phyloP scores from a whole-genome alignment of 2,329 filamentous ascomycete species.

The Colletotrichum phormii region DNA sequence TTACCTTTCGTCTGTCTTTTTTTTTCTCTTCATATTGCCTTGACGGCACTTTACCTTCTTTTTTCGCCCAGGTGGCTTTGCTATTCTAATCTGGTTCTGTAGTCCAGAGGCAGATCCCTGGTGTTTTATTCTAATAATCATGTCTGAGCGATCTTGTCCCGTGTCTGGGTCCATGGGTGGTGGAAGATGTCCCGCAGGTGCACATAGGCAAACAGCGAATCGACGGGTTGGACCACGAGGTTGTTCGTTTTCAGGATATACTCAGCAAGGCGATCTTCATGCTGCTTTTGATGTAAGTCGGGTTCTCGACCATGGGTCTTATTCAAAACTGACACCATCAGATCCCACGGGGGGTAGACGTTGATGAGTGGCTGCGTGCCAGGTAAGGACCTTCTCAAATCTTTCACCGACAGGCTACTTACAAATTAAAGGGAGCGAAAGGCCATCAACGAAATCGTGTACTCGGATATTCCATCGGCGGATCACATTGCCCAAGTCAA shows the following conservation, averaged over 20 bases:
- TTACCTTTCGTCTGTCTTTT: not conserved
- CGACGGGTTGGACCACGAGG: conserved; percentile 44
- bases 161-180: conserved; percentile 45
- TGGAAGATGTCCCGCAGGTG: conserved; percentile 40
- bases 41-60: conserved; percentile 17
- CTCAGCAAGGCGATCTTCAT: conserved; percentile 44
- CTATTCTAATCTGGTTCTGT: conserved; percentile 16
- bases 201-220: conserved; percentile 14
- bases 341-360: conserved; percentile 59
- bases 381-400: conserved; percentile 43
- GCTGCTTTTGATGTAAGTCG: conserved; percentile 50
- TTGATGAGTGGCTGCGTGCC: conserved; percentile 58
- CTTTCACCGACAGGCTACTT: conserved; percentile 1
- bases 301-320: rapidly evolving
- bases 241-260: conserved; percentile 47
- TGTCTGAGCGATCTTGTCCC: conserved; percentile 47
- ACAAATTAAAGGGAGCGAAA: conserved; percentile 52
- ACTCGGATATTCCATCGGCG: conserved; percentile 54
- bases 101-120: conserved; percentile 30
- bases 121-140: conserved; percentile 35
- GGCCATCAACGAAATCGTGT: conserved; percentile 61
- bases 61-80: conserved; percentile 21
- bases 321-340: conserved; percentile 40
- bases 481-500: conserved; percentile 53
- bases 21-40: not conserved